Conservation (phyloP, 1,139 yeast species). For the Debaryomyces subglobosus region DNA sequence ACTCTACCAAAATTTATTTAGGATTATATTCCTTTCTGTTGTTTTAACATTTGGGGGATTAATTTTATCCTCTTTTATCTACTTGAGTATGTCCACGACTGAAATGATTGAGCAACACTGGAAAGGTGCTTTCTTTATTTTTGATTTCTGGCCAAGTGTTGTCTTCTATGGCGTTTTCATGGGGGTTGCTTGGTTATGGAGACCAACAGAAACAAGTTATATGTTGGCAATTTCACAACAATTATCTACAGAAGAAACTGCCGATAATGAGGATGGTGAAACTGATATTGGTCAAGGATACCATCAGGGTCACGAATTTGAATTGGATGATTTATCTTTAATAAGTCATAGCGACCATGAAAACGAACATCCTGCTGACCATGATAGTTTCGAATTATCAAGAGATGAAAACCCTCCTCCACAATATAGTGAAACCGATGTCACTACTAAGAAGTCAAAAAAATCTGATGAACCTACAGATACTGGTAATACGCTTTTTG, state of each 20-base stretch:
- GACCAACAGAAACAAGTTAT: conserved; percentile 95
- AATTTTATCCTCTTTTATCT: conserved; percentile 68
- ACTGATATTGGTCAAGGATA: conserved; percentile 22
- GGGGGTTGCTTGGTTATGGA: conserved; percentile 89
- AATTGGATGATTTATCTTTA: conserved; percentile 72
- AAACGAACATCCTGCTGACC: conserved; percentile 21
- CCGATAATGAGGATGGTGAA: conserved; percentile 50
- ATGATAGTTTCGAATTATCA: conserved; percentile 42
- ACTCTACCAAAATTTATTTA: conserved; percentile 80
- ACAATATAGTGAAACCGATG: conserved; percentile 25
- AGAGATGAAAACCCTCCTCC: conserved; percentile 30
- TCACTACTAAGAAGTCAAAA: conserved; percentile 13
- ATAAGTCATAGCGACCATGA: conserved; percentile 54
- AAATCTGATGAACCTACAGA: conserved; percentile 11
- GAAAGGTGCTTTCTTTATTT: conserved; percentile 86
- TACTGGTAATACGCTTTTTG: conserved; percentile 35
- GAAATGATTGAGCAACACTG: conserved; percentile 86
- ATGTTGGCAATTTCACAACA: conserved; percentile 95
- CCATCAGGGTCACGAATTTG: conserved; percentile 60
- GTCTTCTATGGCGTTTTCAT: conserved; percentile 84
- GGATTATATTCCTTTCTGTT: conserved; percentile 70
- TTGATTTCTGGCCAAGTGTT: conserved; percentile 94
- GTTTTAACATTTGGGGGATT: conserved; percentile 58
- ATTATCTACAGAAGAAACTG: conserved; percentile 71
- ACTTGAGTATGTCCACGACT: conserved; percentile 72